phyloP scores from a whole-genome alignment of 805 yeast species.

The Torulaspora gathmanii region DNA sequence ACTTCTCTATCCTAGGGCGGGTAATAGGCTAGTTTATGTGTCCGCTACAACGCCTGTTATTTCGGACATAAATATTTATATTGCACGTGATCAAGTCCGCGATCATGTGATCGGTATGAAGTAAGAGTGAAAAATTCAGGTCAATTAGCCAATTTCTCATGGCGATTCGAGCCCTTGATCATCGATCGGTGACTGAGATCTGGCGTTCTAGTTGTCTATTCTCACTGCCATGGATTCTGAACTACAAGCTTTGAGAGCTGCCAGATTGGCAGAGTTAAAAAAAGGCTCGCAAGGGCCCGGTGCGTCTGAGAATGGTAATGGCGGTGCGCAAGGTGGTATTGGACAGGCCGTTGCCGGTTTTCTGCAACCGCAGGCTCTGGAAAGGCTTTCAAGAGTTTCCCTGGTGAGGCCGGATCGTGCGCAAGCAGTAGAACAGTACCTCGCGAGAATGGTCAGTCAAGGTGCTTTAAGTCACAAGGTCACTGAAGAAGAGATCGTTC shows the following conservation, averaged over 20 bases:
- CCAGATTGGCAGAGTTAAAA: slow-evolving; percentile 83
- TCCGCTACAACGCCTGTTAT: neutral
- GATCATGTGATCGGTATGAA: too few species aligned
- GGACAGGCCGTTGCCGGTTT: slow-evolving; percentile 53
- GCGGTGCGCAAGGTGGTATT: slow-evolving; percentile 16
- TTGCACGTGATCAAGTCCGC: too few species aligned
- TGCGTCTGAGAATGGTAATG: slow-evolving; percentile 40
- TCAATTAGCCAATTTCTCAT: too few species aligned
- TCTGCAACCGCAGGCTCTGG: slow-evolving; percentile 78
- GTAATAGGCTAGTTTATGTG: neutral
- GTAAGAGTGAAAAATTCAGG: too few species aligned
- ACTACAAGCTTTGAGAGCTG: slow-evolving; percentile 83
- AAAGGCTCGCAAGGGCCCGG: slow-evolving; percentile 28
- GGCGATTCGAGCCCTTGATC: too few species aligned
- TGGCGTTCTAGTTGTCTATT: neutral
- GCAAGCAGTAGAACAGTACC: slow-evolving; percentile 74
- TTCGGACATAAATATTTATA: neutral
- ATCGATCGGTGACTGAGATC: neutral
- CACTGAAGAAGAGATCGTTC: slow-evolving; percentile 77
- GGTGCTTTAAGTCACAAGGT: slow-evolving; percentile 71
- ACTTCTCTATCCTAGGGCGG: neutral
- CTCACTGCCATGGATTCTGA: slow-evolving; percentile 72
- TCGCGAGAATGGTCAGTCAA: slow-evolving; percentile 63
- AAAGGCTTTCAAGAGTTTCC: slow-evolving; percentile 77
- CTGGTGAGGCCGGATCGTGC: slow-evolving; percentile 92